Evolutionary conservation across 331 rosid genomes (phyloP).

Genomic region (Stylosanthes scabra): DNA sequence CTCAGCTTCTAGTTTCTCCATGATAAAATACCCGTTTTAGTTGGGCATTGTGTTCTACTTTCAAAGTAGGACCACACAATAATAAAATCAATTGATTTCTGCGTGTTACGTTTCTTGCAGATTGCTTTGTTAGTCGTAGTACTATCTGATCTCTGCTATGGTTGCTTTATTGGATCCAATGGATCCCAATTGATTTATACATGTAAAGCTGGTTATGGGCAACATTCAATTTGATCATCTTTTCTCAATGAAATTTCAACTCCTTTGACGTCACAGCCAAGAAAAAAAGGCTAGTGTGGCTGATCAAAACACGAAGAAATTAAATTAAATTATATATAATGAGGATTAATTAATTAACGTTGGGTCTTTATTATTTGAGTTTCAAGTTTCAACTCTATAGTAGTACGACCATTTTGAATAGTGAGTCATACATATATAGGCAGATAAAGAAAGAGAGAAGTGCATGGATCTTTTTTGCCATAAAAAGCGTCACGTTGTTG

Average conservation of each 20-base stretch:
- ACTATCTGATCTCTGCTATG: conserved; percentile 1
- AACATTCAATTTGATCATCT: conserved; percentile 9
- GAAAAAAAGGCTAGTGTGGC: conserved; percentile 21
- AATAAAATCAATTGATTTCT: background rate
- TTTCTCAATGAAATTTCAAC: conserved; percentile 37
- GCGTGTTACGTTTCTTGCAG: conserved; percentile 8
- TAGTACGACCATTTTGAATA: conserved; percentile 21
- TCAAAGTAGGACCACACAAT: conserved; percentile 18
- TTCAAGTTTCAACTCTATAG: background rate
- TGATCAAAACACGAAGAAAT: conserved; percentile 8
- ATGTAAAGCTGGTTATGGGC: background rate
- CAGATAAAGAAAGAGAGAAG: conserved; percentile 18
- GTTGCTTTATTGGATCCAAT: conserved; percentile 37
- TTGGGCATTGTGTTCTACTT: background rate
- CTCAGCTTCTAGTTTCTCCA: too few species aligned
- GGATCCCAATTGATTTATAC: conserved; percentile 29
- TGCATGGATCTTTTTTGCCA: background rate
- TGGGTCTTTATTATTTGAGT: background rate
- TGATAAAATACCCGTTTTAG: too few species aligned
- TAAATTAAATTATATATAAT: conserved; percentile 16
- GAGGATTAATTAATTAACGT: background rate
- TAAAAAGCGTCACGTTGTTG: conserved; percentile 31
- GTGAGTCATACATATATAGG: background rate
- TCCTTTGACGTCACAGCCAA: conserved; percentile 42
- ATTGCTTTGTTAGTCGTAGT: too few species aligned